Evolutionary conservation across 192 early-diverging fungal genomes (phyloP), one percentile per base, ranked within the genome.

Genomic region (Fimicolochytrium jonesii): DNA sequence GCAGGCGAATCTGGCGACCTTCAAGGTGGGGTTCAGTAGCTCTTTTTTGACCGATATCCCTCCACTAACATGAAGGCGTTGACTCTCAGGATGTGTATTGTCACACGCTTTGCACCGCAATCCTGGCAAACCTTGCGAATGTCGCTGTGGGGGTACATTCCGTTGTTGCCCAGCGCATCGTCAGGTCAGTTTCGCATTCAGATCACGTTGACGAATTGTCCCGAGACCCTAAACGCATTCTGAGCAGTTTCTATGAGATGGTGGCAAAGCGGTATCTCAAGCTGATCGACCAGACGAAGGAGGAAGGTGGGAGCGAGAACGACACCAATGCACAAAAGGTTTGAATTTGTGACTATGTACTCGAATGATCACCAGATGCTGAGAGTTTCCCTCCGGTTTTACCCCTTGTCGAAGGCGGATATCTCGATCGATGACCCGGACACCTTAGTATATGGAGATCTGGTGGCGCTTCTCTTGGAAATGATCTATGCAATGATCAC

Each of bases 401-500:
- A 42, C 17, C 1, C 17, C 20, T 18, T 15, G 20, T 3, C 17
- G 22, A 3, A 59, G 57, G 10, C 41, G 18, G 44, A 69, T 26
- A 37, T 28, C 34, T 6, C 64, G 20, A 66, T 65, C 5, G 41
- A 66, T 64, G 68, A 66, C 17, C 54, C 60, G 6, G 87, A 88
- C 54, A 50, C 80, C 6, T 46, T 62, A 11, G 78, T 90, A 13
- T 90, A 87, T 57, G 70, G 75, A 11, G 88, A 90, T 51, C 69
- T 90, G 44, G 69, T 89, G 22, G 66, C 74, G 6, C 59, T 88
- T 1, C 68, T 90, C 2, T 74, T 90, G 20, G 87, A 90, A 65
- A 81, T 89, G 51, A 81, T 88, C 49, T 88, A 90, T 68, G 77
- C 86, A 6, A 73, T 85, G 0, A 42, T 90, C 37, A 72, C 77